Evolutionary conservation across 1,284 basidiomycete species (phyloP), one percentile per base, ranked within the genome.

Genomic region (Apiotrichum gracile): DNA sequence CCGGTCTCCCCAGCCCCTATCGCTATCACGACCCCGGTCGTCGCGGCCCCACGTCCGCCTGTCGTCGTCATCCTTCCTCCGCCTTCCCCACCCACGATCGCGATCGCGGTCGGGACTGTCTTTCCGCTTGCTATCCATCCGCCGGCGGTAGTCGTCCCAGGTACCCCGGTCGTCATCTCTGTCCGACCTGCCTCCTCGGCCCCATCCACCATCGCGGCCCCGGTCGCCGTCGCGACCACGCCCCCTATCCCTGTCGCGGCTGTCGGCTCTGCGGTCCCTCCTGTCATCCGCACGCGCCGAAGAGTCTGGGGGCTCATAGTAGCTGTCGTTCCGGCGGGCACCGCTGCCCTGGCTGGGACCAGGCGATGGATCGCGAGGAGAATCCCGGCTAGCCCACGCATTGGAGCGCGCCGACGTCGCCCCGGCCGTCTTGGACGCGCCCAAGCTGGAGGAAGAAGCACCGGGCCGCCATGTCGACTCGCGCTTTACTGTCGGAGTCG

Each of bases 381-480:
- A 41, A 39, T 49, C 55, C 10, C 53, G 35, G 27, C 31, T 44
- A 2, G 55, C 51, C 55, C 55, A 57, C n/a, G 55, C 55, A 35
- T 57, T 57, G 10, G 54, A 46, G n/a, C 49, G 49, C 3, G 45
- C 26, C 37, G 37, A n/a, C n/a, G n/a, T n/a, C n/a, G n/a, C n/a
- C n/a, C n/a, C n/a, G n/a, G n/a, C n/a, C n/a, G n/a, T n/a, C n/a
- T n/a, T n/a, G 7, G 44, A 19, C 19, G 22, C 21, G 31, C 22
- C 14, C 27, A 27, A 6, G 24, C 22, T 25, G 14, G 21, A 25
- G n/a, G 35, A 16, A 4, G 47, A 39, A 17, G 41, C 41, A 16
- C 37, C 47, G 10, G 57, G 57, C 10, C 57, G 53, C 57, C 57
- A 59, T 10, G 57, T 55, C n/a, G 57, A 59, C 44, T 59, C 57